These are phyloP conservation scores for Rhodomyrtus psidioides DNA, from an alignment of 441 rosid species.

Conservation along the genomic window DNA sequence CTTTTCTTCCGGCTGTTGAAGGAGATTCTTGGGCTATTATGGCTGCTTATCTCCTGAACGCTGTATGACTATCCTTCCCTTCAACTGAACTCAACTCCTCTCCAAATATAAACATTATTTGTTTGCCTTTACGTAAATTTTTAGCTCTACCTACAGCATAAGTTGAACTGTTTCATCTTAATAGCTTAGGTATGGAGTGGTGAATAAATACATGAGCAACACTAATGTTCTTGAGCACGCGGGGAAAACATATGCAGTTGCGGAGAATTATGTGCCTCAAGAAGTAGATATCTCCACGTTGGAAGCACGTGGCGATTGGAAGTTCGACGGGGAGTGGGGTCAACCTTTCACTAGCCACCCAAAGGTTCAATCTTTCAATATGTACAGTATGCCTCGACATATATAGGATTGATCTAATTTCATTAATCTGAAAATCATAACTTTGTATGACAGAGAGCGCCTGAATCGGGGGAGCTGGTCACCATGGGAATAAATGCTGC, in stretches of 20 bases:
- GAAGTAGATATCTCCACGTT: not conserved
- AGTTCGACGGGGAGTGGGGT: not conserved
- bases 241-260: not conserved
- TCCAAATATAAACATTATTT: not conserved
- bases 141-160: not conserved
- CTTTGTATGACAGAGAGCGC: not conserved
- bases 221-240: conserved; percentile 2
- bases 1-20: not conserved
- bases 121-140: not conserved
- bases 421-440: not conserved
- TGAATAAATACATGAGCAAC: conserved; percentile 4
- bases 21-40: conserved; percentile 2
- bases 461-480: not conserved
- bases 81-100: not conserved
- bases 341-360: not conserved
- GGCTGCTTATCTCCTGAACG: conserved; percentile 1
- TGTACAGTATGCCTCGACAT: not conserved
- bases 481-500: not conserved
- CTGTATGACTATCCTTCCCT: not conserved
- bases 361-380: not conserved
- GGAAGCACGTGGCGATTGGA: not conserved
- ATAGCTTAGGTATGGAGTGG: not conserved
- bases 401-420: not conserved
- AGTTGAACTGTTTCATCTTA: not conserved
- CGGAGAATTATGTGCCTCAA: not conserved